A percentile compares a stretch with the other conserved stretches of the same genome.
phyloP scores from a whole-genome alignment of 208 protist species.

The Acanthamoeba triangularis region DNA sequence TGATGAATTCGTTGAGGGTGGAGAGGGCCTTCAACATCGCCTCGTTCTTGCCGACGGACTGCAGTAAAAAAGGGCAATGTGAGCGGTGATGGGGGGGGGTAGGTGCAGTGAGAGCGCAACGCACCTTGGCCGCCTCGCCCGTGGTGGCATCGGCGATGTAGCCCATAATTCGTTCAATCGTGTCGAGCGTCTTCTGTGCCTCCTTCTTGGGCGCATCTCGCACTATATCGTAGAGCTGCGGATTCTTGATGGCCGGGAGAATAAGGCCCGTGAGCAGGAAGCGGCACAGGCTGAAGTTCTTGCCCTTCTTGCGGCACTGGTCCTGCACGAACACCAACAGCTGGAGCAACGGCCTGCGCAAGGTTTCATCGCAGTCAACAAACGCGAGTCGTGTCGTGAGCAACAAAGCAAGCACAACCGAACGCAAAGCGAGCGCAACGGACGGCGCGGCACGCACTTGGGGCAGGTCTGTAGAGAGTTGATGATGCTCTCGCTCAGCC shows the following conservation, averaged over 20 bases:
- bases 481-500: not conserved
- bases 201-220: slow-evolving; percentile 43
- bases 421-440: no score
- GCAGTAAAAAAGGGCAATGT: not conserved
- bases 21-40: not conserved
- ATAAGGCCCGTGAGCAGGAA: not conserved
- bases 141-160: slow-evolving; percentile 10
- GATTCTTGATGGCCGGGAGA: not conserved
- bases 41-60: slow-evolving; percentile 12
- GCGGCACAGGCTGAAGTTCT: not conserved
- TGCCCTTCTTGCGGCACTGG: not conserved
- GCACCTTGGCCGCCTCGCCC: slow-evolving; percentile 29
- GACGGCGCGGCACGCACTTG: not conserved
- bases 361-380: not conserved
- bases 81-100: no score
- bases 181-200: not conserved
- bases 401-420: no score
- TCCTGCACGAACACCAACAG: slow-evolving; percentile 3
- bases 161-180: not conserved
- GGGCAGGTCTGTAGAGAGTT: slow-evolving; percentile 1
- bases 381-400: not conserved
- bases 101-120: no score
- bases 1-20: slow-evolving; percentile 11
- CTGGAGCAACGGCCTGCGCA: not conserved
- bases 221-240: not conserved